A percentile compares a stretch with the other conserved stretches of the same genome.
phyloP scores from a whole-genome alignment of 768 basidiomycete genomes.

The Tricholomella constricta region DNA sequence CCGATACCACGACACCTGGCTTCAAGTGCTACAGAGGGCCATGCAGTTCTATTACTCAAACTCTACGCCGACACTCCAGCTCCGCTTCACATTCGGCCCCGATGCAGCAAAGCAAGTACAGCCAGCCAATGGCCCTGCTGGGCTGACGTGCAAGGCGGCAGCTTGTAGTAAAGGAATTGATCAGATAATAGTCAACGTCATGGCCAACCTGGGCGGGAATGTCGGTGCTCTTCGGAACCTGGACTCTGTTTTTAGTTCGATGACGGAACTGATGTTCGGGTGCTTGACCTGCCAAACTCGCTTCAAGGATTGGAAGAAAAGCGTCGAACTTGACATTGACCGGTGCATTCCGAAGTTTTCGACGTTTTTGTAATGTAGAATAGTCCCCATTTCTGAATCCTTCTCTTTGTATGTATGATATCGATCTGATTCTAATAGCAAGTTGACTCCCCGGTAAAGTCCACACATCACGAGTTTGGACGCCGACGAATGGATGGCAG shows the following conservation, averaged over 20 bases:
- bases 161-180: background rate
- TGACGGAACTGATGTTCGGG: background rate
- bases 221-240: background rate
- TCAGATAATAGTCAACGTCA: background rate
- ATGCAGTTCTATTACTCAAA: background rate
- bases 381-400: too few species aligned
- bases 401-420: too few species aligned
- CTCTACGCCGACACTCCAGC: background rate
- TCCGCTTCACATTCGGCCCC: background rate
- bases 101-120: background rate
- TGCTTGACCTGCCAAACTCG: too few species aligned
- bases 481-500: too few species aligned
- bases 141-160: background rate
- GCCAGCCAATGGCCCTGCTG: too few species aligned
- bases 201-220: background rate
- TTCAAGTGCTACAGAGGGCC: background rate
- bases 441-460: too few species aligned
- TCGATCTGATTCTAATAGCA: too few species aligned
- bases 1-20: slow-evolving; percentile 10
- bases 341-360: too few species aligned
- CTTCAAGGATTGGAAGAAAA: too few species aligned
- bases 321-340: too few species aligned
- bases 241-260: background rate
- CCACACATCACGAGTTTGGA: too few species aligned
- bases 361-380: too few species aligned